Evolutionary conservation across 1,139 yeast species (phyloP).

Genomic region (Yamadazyma dushanensis): DNA sequence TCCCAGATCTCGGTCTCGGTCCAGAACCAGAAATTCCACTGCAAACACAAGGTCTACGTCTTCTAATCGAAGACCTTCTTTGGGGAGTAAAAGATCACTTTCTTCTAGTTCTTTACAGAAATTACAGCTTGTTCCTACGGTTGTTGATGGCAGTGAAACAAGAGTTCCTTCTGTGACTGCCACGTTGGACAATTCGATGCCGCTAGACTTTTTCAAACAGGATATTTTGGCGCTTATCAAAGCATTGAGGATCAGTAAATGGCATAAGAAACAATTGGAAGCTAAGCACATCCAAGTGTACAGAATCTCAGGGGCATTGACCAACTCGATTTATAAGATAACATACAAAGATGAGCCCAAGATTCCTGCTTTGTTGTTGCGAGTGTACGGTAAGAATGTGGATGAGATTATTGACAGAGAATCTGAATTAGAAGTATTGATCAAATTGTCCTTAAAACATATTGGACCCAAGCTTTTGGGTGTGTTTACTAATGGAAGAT

Average conservation of each 20-base stretch:
- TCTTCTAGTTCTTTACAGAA: slow-evolving; percentile 29
- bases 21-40: slow-evolving; percentile 37
- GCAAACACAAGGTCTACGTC: slow-evolving; percentile 39
- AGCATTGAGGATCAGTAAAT: slow-evolving; percentile 67
- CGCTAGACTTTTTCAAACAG: slow-evolving; percentile 79
- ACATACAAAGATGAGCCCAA: slow-evolving; percentile 36
- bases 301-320: slow-evolving; percentile 88
- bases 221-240: slow-evolving; percentile 72
- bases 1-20: slow-evolving; percentile 37
- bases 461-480: slow-evolving; percentile 92
- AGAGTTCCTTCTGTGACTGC: slow-evolving; percentile 42
- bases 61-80: slow-evolving; percentile 38
- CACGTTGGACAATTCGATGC: slow-evolving; percentile 68
- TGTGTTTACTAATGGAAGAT: slow-evolving; percentile 85
- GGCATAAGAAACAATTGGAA: slow-evolving; percentile 56
- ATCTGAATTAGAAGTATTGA: slow-evolving; percentile 69
- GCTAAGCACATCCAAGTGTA: slow-evolving; percentile 47
- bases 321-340: slow-evolving; percentile 82
- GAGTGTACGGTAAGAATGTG: slow-evolving; percentile 91
- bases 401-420: slow-evolving; percentile 86
- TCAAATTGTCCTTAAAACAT: slow-evolving; percentile 68
- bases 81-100: slow-evolving; percentile 30
- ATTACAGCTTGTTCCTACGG: slow-evolving; percentile 28
- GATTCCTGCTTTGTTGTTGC: slow-evolving; percentile 55
- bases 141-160: slow-evolving; percentile 26